These are phyloP conservation scores for Colletotrichum godetiae DNA, from an alignment of 2,329 filamentous ascomycete species.

Conservation along the genomic window DNA sequence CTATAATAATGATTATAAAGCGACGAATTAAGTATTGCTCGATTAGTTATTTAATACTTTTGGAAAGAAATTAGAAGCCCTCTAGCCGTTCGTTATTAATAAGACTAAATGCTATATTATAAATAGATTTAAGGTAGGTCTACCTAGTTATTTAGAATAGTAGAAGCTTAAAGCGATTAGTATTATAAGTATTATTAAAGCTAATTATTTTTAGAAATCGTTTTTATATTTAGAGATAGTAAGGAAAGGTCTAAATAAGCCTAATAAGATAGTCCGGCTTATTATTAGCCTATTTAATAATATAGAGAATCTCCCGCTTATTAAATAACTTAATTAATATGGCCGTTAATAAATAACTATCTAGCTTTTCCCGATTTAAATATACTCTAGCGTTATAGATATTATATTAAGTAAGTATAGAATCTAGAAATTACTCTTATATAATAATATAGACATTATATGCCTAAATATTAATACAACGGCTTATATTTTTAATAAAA, in stretches of 20 bases:
- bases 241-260: constrained; percentile 34
- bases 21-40: not conserved
- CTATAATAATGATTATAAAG: constrained; percentile 13
- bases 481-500: too few species aligned
- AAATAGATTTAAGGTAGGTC: constrained; percentile 8
- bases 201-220: not conserved
- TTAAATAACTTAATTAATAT: constrained; percentile 38
- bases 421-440: too few species aligned
- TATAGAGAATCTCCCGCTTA: constrained; percentile 33
- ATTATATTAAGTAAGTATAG: too few species aligned
- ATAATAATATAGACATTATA: too few species aligned
- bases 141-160: constrained; percentile 10
- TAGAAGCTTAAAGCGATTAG: constrained; percentile 34
- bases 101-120: too few species aligned
- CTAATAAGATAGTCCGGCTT: constrained; percentile 31
- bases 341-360: constrained; percentile 12
- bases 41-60: not conserved
- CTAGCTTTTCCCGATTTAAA: not conserved
- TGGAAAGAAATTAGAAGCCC: constrained; percentile 4
- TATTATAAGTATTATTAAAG: constrained; percentile 36
- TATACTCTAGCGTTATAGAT: too few species aligned
- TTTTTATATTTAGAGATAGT: too few species aligned
- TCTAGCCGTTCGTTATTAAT: constrained; percentile 7
- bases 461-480: too few species aligned
- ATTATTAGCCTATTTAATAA: constrained; percentile 35